Evolutionary conservation across 2,329 filamentous ascomycete genomes (phyloP).

Genomic region (Ambrosiella beaveri): DNA sequence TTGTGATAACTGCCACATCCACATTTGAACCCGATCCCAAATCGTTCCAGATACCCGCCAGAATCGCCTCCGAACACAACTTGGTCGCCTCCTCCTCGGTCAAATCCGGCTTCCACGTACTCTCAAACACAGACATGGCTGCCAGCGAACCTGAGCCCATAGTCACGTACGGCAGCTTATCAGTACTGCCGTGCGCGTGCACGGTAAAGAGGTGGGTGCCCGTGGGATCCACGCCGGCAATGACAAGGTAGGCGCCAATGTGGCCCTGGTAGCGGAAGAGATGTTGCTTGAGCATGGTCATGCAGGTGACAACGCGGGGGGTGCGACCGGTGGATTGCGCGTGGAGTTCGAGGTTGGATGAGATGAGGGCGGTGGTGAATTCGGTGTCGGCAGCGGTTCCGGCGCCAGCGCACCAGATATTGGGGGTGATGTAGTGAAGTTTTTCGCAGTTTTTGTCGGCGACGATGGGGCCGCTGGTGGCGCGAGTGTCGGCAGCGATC

Average conservation of each 20-base stretch:
- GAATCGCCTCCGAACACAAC: slow-evolving; percentile 70
- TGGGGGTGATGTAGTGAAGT: slow-evolving; percentile 93
- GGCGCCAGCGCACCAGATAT: slow-evolving; percentile 98
- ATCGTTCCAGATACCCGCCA: slow-evolving; percentile 98
- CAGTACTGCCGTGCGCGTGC: slow-evolving; percentile 92
- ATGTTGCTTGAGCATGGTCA: slow-evolving; percentile 99
- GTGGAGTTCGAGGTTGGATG: slow-evolving; percentile 95
- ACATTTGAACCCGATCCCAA: slow-evolving; percentile 93
- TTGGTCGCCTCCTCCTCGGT: slow-evolving; percentile 66
- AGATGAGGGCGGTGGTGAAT: slow-evolving; percentile 97
- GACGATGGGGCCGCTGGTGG: slow-evolving; percentile 92
- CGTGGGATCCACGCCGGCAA: slow-evolving; percentile 91
- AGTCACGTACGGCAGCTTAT: slow-evolving; percentile 97
- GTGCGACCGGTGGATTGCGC: slow-evolving; percentile 89
- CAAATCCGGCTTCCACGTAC: slow-evolving; percentile 70
- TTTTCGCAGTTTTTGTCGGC: slow-evolving; percentile 99
- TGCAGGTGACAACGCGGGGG: slow-evolving; percentile 93
- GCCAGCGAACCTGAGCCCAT: slow-evolving; percentile 95
- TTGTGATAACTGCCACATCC: slow-evolving; percentile 87
- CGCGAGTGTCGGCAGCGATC: slow-evolving; percentile 97
- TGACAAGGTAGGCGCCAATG: slow-evolving; percentile 94
- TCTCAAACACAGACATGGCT: slow-evolving; percentile 97
- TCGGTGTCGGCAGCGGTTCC: slow-evolving; percentile 97
- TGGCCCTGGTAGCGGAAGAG: slow-evolving; percentile 96
- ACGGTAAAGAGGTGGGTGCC: slow-evolving; percentile 94